phyloP scores from a whole-genome alignment of 208 protist species.

The Tritrichomonas musculus region DNA sequence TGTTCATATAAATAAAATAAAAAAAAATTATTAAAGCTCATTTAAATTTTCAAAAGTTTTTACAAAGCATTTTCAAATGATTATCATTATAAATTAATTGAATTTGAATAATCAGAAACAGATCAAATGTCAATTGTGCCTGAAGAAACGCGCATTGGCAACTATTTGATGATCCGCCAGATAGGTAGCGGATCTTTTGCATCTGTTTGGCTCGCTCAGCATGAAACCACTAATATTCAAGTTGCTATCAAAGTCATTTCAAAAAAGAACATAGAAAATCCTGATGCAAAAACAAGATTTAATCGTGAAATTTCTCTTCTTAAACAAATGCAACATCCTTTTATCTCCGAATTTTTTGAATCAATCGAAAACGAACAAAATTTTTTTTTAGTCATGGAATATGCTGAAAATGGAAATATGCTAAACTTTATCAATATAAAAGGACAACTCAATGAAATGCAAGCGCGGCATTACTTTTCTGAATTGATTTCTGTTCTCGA shows the following conservation, averaged over 20 bases:
- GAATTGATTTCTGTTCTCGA: not conserved
- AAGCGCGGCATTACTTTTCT: not conserved
- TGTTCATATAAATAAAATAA: too few relatives aligned
- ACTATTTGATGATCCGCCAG: not conserved
- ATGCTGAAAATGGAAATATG: not conserved
- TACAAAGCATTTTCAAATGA: too few relatives aligned
- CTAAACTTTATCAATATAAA: not conserved
- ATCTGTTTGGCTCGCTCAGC: not conserved
- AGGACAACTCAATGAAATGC: not conserved
- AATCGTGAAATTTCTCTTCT: not conserved
- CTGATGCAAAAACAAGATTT: not conserved
- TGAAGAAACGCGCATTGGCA: not conserved
- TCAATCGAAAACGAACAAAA: not conserved
- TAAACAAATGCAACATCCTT: not conserved
- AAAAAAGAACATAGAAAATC: not conserved
- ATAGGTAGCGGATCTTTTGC: not conserved
- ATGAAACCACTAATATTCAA: not conserved
- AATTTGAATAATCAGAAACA: too few relatives aligned
- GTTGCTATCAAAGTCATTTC: not conserved
- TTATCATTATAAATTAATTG: too few relatives aligned
- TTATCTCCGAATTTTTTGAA: not conserved
- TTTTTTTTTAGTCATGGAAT: conserved; percentile 6
- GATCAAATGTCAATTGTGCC: too few relatives aligned
- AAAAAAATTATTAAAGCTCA: too few relatives aligned
- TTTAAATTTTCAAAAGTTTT: too few relatives aligned